Evolutionary conservation across 805 yeast species (phyloP).

Genomic region (Starmerella vitae): DNA sequence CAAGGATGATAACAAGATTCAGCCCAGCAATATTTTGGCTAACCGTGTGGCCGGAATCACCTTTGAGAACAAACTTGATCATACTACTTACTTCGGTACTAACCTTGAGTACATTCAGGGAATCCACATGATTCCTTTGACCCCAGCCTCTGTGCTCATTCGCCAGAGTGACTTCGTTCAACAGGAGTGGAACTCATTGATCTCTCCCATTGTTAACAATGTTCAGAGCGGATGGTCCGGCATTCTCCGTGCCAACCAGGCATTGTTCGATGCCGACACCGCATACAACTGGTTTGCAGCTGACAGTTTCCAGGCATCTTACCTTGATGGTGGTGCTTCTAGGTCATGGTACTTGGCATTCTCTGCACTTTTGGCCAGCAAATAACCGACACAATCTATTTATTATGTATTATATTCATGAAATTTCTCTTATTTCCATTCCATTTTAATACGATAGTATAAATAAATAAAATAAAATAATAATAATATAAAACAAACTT

Average conservation of each 20-base stretch:
- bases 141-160: slow-evolving; percentile 46
- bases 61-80: slow-evolving; percentile 64
- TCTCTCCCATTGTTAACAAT: slow-evolving; percentile 37
- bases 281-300: slow-evolving; percentile 52
- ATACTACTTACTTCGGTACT: slow-evolving; percentile 61
- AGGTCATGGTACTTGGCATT: slow-evolving; percentile 76
- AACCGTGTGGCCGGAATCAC: slow-evolving; percentile 64
- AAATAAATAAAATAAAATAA: no score
- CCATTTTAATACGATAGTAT: background rate
- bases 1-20: slow-evolving; percentile 36
- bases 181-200: slow-evolving; percentile 47
- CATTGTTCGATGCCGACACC: slow-evolving; percentile 52
- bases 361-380: slow-evolving; percentile 33
- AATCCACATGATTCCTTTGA: slow-evolving; percentile 65
- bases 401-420: background rate
- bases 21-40: slow-evolving; percentile 41
- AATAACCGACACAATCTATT: background rate
- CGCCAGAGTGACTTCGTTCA: slow-evolving; percentile 38
- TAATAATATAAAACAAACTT: background rate
- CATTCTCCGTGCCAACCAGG: slow-evolving; percentile 55
- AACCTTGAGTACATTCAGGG: slow-evolving; percentile 60
- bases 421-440: no score
- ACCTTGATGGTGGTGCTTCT: slow-evolving; percentile 75
- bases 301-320: slow-evolving; percentile 37
- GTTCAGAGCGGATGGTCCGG: slow-evolving; percentile 47